Percentiles rank a stretch among this genome's conserved stretches.
Evolutionary conservation across 2,329 filamentous ascomycete species (phyloP).

Genomic region (Davidsoniella eucalypti): DNA sequence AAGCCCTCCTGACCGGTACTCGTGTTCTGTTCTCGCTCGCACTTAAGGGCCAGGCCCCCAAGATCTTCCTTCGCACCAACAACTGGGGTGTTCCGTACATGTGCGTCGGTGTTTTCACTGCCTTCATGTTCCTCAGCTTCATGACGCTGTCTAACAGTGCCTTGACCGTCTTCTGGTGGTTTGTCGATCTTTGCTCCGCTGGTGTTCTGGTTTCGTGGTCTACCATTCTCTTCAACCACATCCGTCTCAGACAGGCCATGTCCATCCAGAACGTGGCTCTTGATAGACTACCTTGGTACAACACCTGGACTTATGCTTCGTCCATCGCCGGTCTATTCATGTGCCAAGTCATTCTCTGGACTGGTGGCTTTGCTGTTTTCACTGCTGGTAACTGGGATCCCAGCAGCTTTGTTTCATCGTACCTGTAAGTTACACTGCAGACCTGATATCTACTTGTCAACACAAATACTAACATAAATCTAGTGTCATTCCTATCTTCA

Average conservation of each 20-base stretch:
- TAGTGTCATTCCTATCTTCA: constrained; percentile 44
- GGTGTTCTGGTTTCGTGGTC: constrained; percentile 36
- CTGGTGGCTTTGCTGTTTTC: constrained; percentile 50
- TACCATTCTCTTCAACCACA: constrained; percentile 29
- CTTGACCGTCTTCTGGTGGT: constrained; percentile 45
- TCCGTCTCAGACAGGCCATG: constrained; percentile 37
- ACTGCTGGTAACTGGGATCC: constrained; percentile 41
- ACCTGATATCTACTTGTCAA: constrained; percentile 3
- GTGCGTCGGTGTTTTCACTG: constrained; percentile 30
- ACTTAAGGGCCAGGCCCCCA: constrained; percentile 24
- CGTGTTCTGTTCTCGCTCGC: constrained; percentile 30
- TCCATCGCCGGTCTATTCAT: constrained; percentile 44
- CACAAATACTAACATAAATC: constrained; percentile 1
- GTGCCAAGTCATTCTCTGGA: constrained; percentile 49
- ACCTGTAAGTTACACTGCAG: constrained; percentile 31
- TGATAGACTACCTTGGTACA: constrained; percentile 42
- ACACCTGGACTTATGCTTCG: constrained; percentile 41
- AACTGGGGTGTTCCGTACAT: constrained; percentile 23
- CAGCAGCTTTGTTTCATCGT: constrained; percentile 42
- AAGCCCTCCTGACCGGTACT: constrained; percentile 42
- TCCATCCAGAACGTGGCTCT: constrained; percentile 35
- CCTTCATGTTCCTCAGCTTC: constrained; percentile 48
- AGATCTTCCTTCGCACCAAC: constrained; percentile 23
- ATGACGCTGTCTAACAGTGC: constrained; percentile 22
- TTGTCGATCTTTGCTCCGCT: constrained; percentile 36